phyloP scores from a whole-genome alignment of 306 rosid species.

The Betula pendula region DNA sequence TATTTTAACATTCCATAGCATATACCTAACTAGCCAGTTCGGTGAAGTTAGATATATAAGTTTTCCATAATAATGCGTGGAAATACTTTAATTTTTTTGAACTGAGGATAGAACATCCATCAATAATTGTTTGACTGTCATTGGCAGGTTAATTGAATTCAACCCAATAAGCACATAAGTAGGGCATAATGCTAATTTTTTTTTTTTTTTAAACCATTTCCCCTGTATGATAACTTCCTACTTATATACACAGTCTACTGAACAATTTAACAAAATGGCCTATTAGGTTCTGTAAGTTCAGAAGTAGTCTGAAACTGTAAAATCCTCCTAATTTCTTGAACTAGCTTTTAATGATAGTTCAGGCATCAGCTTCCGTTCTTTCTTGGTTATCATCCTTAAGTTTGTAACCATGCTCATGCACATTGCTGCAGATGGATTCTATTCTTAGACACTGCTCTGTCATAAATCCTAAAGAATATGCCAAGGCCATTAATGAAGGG shows the following conservation, averaged over 20 bases:
- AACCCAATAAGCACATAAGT: not conserved
- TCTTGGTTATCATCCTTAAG: conserved; percentile 16
- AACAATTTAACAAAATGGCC: not conserved
- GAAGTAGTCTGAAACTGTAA: not conserved
- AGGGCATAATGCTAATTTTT: not conserved
- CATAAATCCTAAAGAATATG: conserved; percentile 71
- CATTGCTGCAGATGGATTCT: conserved; percentile 71
- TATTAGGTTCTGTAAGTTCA: not conserved
- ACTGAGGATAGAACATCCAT: not conserved
- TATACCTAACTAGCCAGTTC: not conserved
- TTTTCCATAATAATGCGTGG: too few relatives aligned
- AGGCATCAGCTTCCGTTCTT: not conserved
- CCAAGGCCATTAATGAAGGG: conserved; percentile 68
- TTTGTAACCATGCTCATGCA: conserved; percentile 22
- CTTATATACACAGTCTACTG: not conserved
- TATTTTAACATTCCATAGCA: not conserved
- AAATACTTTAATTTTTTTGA: too few relatives aligned
- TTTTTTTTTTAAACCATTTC: not conserved
- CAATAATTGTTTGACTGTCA: not conserved
- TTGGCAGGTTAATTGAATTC: not conserved
- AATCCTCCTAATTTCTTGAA: not conserved
- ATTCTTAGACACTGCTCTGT: conserved; percentile 77
- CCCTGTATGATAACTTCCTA: not conserved
- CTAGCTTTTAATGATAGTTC: not conserved
- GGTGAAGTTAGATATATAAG: not conserved